Percentiles rank a stretch among this genome's conserved stretches.
These are phyloP conservation scores for Melaleuca quinquenervia DNA, from an alignment of 345 rosid species.

Conservation along the genomic window DNA sequence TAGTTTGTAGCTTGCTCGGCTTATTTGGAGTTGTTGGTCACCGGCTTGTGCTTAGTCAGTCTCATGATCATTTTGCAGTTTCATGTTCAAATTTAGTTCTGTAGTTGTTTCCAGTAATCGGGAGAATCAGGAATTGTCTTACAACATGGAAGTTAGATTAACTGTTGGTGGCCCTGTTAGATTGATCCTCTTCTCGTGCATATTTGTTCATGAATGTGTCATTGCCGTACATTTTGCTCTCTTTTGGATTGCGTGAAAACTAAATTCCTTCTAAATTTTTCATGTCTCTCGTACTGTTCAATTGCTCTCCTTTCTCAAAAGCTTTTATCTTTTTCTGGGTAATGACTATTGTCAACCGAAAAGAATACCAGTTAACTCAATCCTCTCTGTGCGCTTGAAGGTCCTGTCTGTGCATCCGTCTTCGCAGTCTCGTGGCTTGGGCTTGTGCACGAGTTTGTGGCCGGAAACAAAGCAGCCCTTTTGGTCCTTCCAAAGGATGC, in stretches of 20 bases:
- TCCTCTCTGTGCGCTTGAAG: conserved; percentile 17
- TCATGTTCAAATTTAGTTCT: neutral
- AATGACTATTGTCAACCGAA: neutral
- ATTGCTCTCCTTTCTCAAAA: neutral
- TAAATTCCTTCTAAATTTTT: neutral
- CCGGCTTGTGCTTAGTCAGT: neutral
- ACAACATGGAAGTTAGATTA: neutral
- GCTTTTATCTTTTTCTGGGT: neutral
- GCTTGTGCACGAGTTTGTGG: conserved; percentile 43
- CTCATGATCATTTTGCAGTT: neutral
- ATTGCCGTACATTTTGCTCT: neutral
- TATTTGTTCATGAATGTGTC: neutral
- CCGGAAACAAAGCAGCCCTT: conserved; percentile 45
- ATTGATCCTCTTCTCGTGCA: neutral
- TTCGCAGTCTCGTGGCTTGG: conserved; percentile 72
- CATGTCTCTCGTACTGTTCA: neutral
- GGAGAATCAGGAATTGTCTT: neutral
- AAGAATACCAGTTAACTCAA: neutral
- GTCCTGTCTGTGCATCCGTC: conserved; percentile 45
- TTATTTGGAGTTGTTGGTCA: neutral
- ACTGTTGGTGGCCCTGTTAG: neutral
- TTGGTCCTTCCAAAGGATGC: conserved; percentile 72
- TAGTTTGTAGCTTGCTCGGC: neutral
- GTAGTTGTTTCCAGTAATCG: neutral
- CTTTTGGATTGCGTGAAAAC: neutral